Percentiles rank a stretch among this genome's conserved stretches.
These are phyloP conservation scores for Ophiostoma populinum DNA, from an alignment of 2,329 filamentous ascomycete species.

Conservation along the genomic window DNA sequence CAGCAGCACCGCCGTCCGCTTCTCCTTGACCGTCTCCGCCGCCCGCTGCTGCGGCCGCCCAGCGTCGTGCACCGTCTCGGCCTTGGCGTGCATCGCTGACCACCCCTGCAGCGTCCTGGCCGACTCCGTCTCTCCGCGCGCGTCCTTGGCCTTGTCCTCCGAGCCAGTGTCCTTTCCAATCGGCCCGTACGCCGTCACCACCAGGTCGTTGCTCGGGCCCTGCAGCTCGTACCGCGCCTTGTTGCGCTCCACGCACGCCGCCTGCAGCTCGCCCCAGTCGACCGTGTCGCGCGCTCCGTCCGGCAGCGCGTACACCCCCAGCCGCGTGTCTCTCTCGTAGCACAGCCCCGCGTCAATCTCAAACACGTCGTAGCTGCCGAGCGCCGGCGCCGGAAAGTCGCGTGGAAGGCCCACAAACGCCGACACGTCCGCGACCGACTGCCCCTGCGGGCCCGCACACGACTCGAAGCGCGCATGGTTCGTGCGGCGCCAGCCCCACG, in stretches of 20 bases:
- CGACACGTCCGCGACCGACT: conserved; percentile 41
- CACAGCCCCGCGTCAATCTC: conserved; percentile 46
- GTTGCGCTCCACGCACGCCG: conserved; percentile 48
- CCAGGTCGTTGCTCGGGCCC: conserved; percentile 25
- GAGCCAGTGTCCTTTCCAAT: no score
- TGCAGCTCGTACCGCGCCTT: conserved; percentile 39
- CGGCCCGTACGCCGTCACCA: conserved; percentile 15
- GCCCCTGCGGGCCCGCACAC: conserved; percentile 47
- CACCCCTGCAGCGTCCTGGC: neutral
- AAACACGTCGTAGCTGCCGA: conserved; percentile 45
- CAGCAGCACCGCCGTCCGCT: conserved; percentile 56
- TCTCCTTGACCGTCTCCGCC: conserved; percentile 17
- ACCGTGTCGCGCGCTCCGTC: conserved; percentile 44
- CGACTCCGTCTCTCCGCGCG: neutral
- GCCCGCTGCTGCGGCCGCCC: neutral
- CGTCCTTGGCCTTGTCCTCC: neutral
- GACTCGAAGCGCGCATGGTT: conserved; percentile 38
- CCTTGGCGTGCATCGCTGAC: no score
- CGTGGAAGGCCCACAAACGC: conserved; percentile 45
- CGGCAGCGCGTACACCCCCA: conserved; percentile 46
- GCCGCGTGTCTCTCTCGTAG: conserved; percentile 51
- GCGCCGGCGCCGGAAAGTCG: conserved; percentile 39
- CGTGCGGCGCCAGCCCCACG: conserved; percentile 36
- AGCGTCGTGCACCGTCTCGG: neutral
- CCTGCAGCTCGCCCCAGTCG: conserved; percentile 55